A percentile compares a stretch with the other conserved stretches of the same genome.
Conservation (phyloP, 2,329 filamentous ascomycete genomes). For the Colletotrichum cereale region DNA sequence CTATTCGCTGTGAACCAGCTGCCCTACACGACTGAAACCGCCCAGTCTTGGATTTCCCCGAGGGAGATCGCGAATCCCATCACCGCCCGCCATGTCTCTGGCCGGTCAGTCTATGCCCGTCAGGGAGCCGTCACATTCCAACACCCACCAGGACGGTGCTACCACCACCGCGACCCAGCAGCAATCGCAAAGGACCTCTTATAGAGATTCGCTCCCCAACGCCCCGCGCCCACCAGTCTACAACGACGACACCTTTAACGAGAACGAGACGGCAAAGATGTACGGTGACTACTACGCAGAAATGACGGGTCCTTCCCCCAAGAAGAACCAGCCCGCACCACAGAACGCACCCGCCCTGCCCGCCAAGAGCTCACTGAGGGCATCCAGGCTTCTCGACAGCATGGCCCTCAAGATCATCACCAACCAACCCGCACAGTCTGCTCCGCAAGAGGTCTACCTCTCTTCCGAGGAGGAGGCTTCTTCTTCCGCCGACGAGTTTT, state of each 20-base stretch:
- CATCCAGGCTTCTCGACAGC: conserved; percentile 59
- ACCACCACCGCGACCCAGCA: conserved; percentile 15
- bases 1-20: conserved; percentile 36
- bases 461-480: conserved; percentile 76
- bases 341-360: conserved; percentile 60
- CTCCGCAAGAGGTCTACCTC: conserved; percentile 71
- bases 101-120: conserved; percentile 39
- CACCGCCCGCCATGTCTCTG: conserved; percentile 41
- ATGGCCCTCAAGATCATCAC: conserved; percentile 49
- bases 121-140: conserved; percentile 39
- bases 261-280: conserved; percentile 40
- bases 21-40: conserved; percentile 32
- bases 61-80: conserved; percentile 32
- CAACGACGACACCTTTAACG: conserved; percentile 41
- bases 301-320: conserved; percentile 39
- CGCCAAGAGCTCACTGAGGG: conserved; percentile 62
- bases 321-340: conserved; percentile 39
- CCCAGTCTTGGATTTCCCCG: conserved; percentile 36
- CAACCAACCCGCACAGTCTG: conserved; percentile 51
- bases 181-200: conserved; percentile 35
- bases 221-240: conserved; percentile 35
- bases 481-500: conserved; percentile 71
- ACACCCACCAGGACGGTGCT: conserved; percentile 11
- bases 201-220: conserved; percentile 42
- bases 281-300: conserved; percentile 43